A percentile compares a stretch with the other conserved stretches of the same genome.
Conservation (phyloP, 2,329 filamentous ascomycete genomes). For the Colletotrichum acutatum region DNA sequence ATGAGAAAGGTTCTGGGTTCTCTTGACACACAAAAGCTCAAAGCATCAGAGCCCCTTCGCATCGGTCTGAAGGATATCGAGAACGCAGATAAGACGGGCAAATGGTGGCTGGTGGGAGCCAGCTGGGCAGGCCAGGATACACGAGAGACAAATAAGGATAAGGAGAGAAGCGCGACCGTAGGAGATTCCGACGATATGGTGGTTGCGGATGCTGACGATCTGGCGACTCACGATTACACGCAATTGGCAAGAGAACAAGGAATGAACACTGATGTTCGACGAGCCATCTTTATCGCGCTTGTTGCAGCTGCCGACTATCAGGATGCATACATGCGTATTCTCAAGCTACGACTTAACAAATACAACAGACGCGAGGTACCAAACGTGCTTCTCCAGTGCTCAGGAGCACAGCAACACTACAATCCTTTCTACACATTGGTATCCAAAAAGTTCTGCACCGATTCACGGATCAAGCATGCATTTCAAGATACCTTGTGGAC, state of each 20-base stretch:
- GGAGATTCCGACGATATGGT: constrained; percentile 43
- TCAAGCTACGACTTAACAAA: constrained; percentile 86
- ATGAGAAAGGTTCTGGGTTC: constrained; percentile 91
- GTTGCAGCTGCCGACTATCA: constrained; percentile 87
- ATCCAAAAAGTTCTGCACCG: constrained; percentile 79
- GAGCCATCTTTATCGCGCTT: constrained; percentile 92
- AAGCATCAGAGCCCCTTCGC: constrained; percentile 83
- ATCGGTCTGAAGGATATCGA: constrained; percentile 85
- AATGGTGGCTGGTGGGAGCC: constrained; percentile 99
- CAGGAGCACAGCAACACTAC: constrained; percentile 83
- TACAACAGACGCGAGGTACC: constrained; percentile 89
- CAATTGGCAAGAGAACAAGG: constrained; percentile 83
- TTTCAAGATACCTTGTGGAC: constrained; percentile 92
- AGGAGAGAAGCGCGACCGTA: not conserved
- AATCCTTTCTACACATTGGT: constrained; percentile 95
- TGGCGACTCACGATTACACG: constrained; percentile 72
- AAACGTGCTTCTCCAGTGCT: constrained; percentile 87
- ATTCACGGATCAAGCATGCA: constrained; percentile 80
- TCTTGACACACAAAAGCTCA: constrained; percentile 74
- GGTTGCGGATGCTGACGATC: constrained; percentile 48
- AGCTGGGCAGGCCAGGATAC: constrained; percentile 73
- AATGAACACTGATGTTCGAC: constrained; percentile 87
- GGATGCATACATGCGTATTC: constrained; percentile 82
- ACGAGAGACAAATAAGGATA: constrained; percentile 30
- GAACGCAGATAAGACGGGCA: constrained; percentile 86